Percentiles rank a stretch among this genome's conserved stretches.
Conservation (phyloP, 2,329 filamentous ascomycete genomes). For the Neofusicoccum sp. region DNA sequence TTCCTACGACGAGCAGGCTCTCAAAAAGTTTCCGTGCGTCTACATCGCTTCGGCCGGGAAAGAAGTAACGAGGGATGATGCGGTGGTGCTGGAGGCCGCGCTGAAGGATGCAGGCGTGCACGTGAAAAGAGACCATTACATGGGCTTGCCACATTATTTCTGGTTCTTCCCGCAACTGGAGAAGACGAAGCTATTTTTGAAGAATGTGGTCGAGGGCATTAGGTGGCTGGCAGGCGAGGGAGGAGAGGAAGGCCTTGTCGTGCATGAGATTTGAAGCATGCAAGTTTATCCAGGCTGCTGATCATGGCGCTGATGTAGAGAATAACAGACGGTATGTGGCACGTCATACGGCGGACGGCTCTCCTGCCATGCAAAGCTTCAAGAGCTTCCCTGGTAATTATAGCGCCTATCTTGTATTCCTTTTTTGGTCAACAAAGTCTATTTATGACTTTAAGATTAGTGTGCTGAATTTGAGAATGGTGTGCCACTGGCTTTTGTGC, state of each 20-base stretch:
- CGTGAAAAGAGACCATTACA: conserved; percentile 29
- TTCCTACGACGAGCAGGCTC: conserved; percentile 11
- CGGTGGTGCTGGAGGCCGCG: conserved; percentile 27
- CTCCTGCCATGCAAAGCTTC: too few species aligned
- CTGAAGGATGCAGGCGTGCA: conserved; percentile 27
- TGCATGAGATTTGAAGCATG: not conserved
- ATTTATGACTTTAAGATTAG: too few species aligned
- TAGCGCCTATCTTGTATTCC: too few species aligned
- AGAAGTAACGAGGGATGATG: conserved; percentile 34
- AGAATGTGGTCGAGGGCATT: not conserved
- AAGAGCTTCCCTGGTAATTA: too few species aligned
- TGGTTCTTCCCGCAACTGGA: conserved; percentile 21
- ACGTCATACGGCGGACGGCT: too few species aligned
- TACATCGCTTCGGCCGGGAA: conserved; percentile 22
- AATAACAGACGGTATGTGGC: too few species aligned
- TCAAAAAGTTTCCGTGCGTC: conserved; percentile 21
- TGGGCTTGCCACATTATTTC: conserved; percentile 34
- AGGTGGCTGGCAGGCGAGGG: not conserved
- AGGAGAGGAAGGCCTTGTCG: not conserved
- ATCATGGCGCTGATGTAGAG: too few species aligned
- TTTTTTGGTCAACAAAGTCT: too few species aligned
- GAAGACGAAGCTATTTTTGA: not conserved
- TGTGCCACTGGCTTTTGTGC: too few species aligned
- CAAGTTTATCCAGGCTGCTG: too few species aligned
- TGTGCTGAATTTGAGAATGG: too few species aligned